These are phyloP conservation scores for Kandelia obovata DNA, from an alignment of 345 rosid species.

Conservation along the genomic window DNA sequence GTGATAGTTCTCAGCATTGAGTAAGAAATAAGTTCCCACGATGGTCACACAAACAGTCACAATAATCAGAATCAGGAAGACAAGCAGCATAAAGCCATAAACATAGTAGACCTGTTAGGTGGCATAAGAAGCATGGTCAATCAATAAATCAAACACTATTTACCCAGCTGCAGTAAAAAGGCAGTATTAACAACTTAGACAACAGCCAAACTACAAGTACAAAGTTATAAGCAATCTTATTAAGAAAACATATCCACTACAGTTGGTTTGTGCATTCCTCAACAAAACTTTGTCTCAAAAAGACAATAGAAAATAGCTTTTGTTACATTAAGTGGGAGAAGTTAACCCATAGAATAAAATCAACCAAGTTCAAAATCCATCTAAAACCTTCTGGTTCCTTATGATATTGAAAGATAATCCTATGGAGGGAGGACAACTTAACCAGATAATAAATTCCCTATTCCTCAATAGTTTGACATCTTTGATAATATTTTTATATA, in stretches of 20 bases:
- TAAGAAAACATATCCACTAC: neutral
- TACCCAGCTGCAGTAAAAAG: neutral
- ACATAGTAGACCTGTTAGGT: slow-evolving; percentile 79
- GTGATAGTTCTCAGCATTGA: slow-evolving; percentile 93
- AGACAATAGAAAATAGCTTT: neutral
- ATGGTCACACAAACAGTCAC: slow-evolving; percentile 91
- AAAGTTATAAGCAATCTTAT: neutral
- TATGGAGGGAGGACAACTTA: too few relatives aligned
- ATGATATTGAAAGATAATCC: too few relatives aligned
- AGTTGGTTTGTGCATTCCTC: neutral
- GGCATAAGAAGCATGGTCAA: neutral
- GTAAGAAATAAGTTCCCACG: slow-evolving; percentile 86
- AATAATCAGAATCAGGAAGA: slow-evolving; percentile 77
- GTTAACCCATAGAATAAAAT: too few relatives aligned
- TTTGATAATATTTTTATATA: too few relatives aligned
- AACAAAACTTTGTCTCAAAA: neutral
- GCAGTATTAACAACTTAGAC: too few relatives aligned
- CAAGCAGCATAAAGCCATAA: slow-evolving; percentile 86
- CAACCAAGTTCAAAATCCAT: too few relatives aligned
- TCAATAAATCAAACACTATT: neutral
- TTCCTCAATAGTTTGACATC: too few relatives aligned
- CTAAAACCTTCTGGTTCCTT: too few relatives aligned
- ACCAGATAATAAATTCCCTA: too few relatives aligned
- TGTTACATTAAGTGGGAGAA: too few relatives aligned
- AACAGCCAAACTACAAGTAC: too few relatives aligned